Base-by-base conservation (phyloP, 495 filamentous ascomycete genomes). In the Hyphodiscus hymeniophilus region DNA sequence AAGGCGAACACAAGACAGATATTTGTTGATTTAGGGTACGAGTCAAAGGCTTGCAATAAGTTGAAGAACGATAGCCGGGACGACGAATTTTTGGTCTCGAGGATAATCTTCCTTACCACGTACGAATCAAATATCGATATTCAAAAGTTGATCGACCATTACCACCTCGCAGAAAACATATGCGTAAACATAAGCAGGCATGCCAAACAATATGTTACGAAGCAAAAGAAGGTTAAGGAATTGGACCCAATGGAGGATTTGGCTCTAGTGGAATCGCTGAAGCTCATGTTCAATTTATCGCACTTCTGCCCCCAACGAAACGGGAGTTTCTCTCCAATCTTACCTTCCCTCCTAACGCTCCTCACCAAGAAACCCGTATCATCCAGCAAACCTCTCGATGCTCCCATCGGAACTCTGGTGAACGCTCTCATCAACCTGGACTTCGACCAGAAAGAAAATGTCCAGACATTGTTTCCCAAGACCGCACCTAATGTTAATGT, bases 241-340 rank as follows among this genome's bases (percentile, higher is more conserved):
- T 57, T 69, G 3, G 62, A 79, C 22, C 75, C 82, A 2, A 85
- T 89, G 71, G 82, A 84, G 47, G 77, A 81, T 51, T 76, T 91
- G 72, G 90, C 89, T 7, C 69, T 98, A 3, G 74, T 69, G 0
- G 94, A 98, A 59, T 88, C 82, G 1, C 66, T 94, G 11, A 95
- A 96, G 59, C 70, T 98, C 35, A 64, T 95, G 6, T 98, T 94
- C 68, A 96, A 95, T 62, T 66, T 95, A 32, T 82, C 80, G 4
- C 80, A 88, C 59, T 77, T 82, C 53, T 82, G 78, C 56, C 77
- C 81, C 0, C 68, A 79, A 42, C 68, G 81, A 11, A 59, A 69
- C 18, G 61, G 59, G 16, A 62, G 69, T 1, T 94, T 94, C 60
- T 75, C 79, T 0, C 63, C 70, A 13, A 80, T 85, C 0, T 74